Evolutionary conservation across 345 rosid species (phyloP), one percentile per base, ranked within the genome.

Genomic region (Camelina sativa): DNA sequence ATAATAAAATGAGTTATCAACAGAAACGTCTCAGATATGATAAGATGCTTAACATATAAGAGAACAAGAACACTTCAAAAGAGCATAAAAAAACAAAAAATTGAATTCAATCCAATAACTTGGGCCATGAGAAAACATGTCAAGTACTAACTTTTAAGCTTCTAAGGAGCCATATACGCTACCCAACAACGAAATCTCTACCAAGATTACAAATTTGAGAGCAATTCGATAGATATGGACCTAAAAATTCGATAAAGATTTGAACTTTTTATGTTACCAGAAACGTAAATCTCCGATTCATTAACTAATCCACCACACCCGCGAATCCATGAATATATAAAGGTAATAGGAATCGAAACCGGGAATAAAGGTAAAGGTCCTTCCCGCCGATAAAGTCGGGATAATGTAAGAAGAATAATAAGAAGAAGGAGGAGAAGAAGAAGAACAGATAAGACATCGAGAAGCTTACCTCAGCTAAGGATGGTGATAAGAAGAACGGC

Each of bases 401-500:
- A 22, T 22, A n/a, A 73, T 48, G 8, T 11, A 62, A 30, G 69
- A 41, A 25, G 47, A 51, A 52, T 10, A 35, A 35, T 9, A 28
- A 28, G 35, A 15, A 50, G 28, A 2, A 50, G 15, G 3, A 48
- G 50, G 0, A 44, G 11, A 0, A 57, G 41, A 7, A 62, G 11
- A 30, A 62, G 62, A 62, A 10, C 4, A 17, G 4, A 23, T 25
- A 8, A 15, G 5, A 25, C 6, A 28, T 67, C 20, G 3, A 66
- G 44, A 38, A 4, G 25, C 62, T 75, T 61, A 75, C 79, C 63
- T 38, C 4, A 67, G 73, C 25, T 66, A 66, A 58, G 34, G 51
- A 66, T 2, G 46, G 71, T 65, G 48, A 15, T 22, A 47, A 47
- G 17, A 46, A 47, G 43, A 44, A 46, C 46, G 61, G 66, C 23